A percentile compares a stretch with the other conserved stretches of the same genome.
Conservation (phyloP, 768 basidiomycete species). For the Brasilioporus rufonigricans region DNA sequence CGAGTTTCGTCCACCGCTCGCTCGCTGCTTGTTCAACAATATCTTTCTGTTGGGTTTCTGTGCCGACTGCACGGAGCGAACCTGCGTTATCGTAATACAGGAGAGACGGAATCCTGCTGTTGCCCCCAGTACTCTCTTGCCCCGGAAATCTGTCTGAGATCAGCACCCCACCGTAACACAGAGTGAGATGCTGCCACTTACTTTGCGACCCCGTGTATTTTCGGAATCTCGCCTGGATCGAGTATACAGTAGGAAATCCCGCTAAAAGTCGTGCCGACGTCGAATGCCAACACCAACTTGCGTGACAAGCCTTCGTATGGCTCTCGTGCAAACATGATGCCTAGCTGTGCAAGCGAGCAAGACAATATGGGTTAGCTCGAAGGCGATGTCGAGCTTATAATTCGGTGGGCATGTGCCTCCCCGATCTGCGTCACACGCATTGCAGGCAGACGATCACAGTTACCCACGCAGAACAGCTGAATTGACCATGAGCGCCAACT, state of each 20-base stretch:
- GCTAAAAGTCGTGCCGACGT: slow-evolving; percentile 35
- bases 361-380: neutral
- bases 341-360: too few relatives aligned
- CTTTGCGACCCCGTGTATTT: slow-evolving; percentile 24
- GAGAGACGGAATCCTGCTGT: slow-evolving; percentile 43
- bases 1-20: slow-evolving; percentile 41
- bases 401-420: neutral
- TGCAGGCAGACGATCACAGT: neutral
- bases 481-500: neutral
- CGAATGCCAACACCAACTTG: slow-evolving; percentile 33
- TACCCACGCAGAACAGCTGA: too few relatives aligned
- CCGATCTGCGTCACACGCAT: neutral
- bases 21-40: slow-evolving; percentile 34
- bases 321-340: slow-evolving; percentile 26
- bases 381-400: neutral
- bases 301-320: slow-evolving; percentile 34
- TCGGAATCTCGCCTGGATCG: slow-evolving; percentile 31
- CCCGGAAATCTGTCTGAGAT: slow-evolving; percentile 29
- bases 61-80: slow-evolving; percentile 38
- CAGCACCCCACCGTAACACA: neutral
- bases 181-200: neutral
- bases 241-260: slow-evolving; percentile 40
- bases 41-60: slow-evolving; percentile 37
- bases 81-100: slow-evolving; percentile 42
- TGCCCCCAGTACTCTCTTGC: slow-evolving; percentile 35